Evolutionary conservation across 208 protist species (phyloP), one percentile per base, ranked within the genome.

Genomic region (Acanthamoeba sp.): DNA sequence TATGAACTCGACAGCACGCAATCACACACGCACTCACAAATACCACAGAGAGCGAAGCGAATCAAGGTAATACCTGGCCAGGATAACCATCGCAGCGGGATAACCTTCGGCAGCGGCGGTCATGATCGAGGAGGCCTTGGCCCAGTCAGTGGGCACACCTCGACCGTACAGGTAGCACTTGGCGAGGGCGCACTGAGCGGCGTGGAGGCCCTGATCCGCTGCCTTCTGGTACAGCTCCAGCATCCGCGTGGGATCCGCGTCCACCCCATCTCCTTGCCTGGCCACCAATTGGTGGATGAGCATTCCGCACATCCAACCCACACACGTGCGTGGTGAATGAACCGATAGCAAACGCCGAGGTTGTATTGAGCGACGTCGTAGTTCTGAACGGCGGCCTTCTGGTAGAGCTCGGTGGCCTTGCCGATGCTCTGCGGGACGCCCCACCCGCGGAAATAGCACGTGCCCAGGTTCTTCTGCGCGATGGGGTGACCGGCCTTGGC

Each of bases 351-450:
- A 40, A 82, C 71, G 36, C 71, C 71, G 9, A 82, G 40, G 71
- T 82, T 82, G 71, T 82, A 82, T n/a, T 82, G 71, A 20, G 71
- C 71, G 71, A 82, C 71, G 71, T 82, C 71, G 29, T 82, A 82
- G 71, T 82, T 50, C 40, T 82, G 71, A 5, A 50, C 7, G 38
- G 71, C 29, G 32, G 71, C 71, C 71, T 52, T 40, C 24, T 40
- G 7, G 40, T 82, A 82, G 71, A 82, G 71, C 71, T 45, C 71
- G 18, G 40, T 82, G 32, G 71, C 71, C 38, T 82, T 45, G 38
- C 50, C 36, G 38, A 82, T 82, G 71, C 71, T 82, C 27, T 82
- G 71, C 22, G 71, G 9, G 2, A 82, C 40, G 22, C 71, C 71
- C 71, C 71, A 82, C 9, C 71, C 71, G 10, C 71, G 71, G 38